These are phyloP conservation scores for Trichoderma pleuroti DNA, from an alignment of 2,329 filamentous ascomycete species.

Conservation along the genomic window DNA sequence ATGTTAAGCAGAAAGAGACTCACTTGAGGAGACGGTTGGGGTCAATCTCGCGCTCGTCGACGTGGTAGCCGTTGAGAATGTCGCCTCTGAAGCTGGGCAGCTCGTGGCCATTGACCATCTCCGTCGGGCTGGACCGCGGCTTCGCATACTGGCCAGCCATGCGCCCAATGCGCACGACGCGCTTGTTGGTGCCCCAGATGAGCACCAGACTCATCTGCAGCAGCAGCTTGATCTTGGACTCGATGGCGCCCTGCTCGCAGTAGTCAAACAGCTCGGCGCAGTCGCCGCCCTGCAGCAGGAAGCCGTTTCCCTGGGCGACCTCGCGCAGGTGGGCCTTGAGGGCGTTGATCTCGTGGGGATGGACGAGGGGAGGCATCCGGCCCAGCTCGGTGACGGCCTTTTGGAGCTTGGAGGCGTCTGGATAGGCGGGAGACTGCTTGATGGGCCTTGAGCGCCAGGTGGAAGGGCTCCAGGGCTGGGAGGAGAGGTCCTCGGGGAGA, in stretches of 20 bases:
- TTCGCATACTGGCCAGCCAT: constrained; percentile 99
- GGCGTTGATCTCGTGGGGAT: constrained; percentile 73
- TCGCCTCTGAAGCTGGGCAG: constrained; percentile 92
- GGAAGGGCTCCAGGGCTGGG: constrained; percentile 51
- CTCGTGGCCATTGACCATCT: constrained; percentile 73
- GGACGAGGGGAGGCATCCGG: constrained; percentile 72
- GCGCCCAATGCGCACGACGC: constrained; percentile 87
- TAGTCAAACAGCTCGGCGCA: constrained; percentile 98
- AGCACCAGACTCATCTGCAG: constrained; percentile 96
- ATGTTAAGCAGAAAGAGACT: constrained; percentile 23
- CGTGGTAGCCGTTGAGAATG: constrained; percentile 84
- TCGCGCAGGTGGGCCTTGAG: constrained; percentile 76
- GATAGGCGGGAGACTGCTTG: constrained; percentile 71
- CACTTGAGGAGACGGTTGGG: constrained; percentile 74
- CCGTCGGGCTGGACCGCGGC: constrained; percentile 82
- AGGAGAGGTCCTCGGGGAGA: background rate
- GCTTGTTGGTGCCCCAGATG: constrained; percentile 78
- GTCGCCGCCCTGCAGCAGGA: constrained; percentile 92
- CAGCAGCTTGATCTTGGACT: constrained; percentile 94
- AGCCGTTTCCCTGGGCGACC: constrained; percentile 85
- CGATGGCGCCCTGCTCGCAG: constrained; percentile 83
- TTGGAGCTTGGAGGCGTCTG: constrained; percentile 56
- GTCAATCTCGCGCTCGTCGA: constrained; percentile 74
- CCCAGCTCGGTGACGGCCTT: constrained; percentile 62
- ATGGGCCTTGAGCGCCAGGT: constrained; percentile 78